Evolutionary conservation across 1,284 basidiomycete species (phyloP).

Genomic region (Ganoderma resinaceum): DNA sequence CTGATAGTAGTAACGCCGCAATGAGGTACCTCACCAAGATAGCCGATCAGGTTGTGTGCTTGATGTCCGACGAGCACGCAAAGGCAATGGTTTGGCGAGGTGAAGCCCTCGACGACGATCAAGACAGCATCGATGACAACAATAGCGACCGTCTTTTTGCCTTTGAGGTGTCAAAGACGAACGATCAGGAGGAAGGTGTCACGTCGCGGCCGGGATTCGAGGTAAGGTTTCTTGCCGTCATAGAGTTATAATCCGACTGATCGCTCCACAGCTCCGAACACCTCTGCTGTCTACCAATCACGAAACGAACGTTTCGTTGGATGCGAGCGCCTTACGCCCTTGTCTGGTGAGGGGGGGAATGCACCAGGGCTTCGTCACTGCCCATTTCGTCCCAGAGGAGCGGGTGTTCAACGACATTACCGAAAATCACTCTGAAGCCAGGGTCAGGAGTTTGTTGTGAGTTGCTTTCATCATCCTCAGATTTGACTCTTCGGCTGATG

Average conservation of each 20-base stretch:
- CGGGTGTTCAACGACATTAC: no score
- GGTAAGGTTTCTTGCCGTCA: slow-evolving; percentile 38
- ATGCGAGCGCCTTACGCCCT: slow-evolving; percentile 1
- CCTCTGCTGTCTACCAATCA: neutral
- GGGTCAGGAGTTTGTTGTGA: no score
- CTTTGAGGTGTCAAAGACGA: slow-evolving; percentile 63
- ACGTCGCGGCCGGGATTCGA: slow-evolving; percentile 48
- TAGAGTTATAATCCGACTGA: no score
- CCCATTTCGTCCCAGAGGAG: slow-evolving; percentile 8
- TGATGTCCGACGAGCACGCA: slow-evolving; percentile 55
- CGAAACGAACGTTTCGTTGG: neutral
- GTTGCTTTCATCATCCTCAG: no score
- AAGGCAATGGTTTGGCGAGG: slow-evolving; percentile 49
- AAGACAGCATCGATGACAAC: slow-evolving; percentile 38
- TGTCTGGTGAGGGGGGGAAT: slow-evolving; percentile 17
- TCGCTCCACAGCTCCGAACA: neutral
- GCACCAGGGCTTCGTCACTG: slow-evolving; percentile 17
- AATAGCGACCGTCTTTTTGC: slow-evolving; percentile 55
- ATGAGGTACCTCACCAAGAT: slow-evolving; percentile 63
- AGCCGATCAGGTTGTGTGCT: slow-evolving; percentile 55
- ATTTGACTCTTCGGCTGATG: no score
- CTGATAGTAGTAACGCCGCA: no score
- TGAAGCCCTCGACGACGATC: slow-evolving; percentile 38
- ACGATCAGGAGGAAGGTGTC: slow-evolving; percentile 63
- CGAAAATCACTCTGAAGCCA: no score